Conservation (phyloP, 768 basidiomycete species). For the Pisolithus tinctorius region DNA sequence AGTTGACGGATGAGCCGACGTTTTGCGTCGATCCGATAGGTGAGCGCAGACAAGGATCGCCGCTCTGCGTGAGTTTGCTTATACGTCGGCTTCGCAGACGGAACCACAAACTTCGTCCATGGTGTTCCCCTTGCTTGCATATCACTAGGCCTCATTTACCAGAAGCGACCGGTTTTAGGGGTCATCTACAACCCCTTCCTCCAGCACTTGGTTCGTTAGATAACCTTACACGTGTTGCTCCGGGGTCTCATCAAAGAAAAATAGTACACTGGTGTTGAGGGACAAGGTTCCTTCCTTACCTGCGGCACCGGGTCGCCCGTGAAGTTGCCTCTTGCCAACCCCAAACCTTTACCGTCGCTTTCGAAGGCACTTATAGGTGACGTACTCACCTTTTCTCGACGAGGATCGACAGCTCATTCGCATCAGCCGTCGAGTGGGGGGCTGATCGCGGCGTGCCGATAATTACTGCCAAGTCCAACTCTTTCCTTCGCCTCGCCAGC, state of each 20-base stretch:
- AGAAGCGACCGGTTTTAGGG: conserved; percentile 76
- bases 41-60: conserved; percentile 20
- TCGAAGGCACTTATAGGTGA: conserved; percentile 66
- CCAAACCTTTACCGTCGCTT: conserved; percentile 59
- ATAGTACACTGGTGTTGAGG: conserved; percentile 73
- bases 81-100: conserved; percentile 40
- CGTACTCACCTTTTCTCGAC: neutral
- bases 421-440: conserved; percentile 79
- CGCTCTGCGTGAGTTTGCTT: too few species aligned
- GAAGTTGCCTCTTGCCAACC: conserved; percentile 60
- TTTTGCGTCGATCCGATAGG: conserved; percentile 97
- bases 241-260: neutral
- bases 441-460: conserved; percentile 56
- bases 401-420: neutral
- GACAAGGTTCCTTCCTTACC: conserved; percentile 74
- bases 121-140: conserved; percentile 86
- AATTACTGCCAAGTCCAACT: conserved; percentile 52
- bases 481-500: conserved; percentile 72
- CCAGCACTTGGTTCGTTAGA: conserved; percentile 57
- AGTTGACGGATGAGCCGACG: conserved; percentile 82
- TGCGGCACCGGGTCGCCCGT: conserved; percentile 37
- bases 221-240: neutral
- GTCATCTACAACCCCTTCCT: conserved; percentile 94
- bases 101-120: conserved; percentile 85
- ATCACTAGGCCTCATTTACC: conserved; percentile 87